Evolutionary conservation across 2,329 filamentous ascomycete genomes (phyloP), one percentile per base, ranked within the genome.

Genomic region (Thelonectria olida): DNA sequence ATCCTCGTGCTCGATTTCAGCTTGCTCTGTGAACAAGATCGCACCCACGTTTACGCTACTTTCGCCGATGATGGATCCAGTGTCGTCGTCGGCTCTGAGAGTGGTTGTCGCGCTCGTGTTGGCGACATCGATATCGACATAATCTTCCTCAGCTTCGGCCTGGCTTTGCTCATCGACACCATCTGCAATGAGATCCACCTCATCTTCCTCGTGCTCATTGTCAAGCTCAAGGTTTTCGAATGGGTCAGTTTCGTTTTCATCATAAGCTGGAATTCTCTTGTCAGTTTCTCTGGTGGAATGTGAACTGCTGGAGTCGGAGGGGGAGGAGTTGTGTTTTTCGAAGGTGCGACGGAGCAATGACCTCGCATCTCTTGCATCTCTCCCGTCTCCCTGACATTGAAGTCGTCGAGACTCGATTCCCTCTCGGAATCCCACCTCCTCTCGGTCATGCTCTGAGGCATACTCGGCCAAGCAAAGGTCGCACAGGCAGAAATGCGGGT

Each of bases 51-150:
- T 67, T 23, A 61, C 63, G 31, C 67, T 62, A 8, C 66, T 58
- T 19, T 75, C 70, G 38, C 68, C 66, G 25, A 66, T 60, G 38
- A 69, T 54, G 38, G 67, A 66, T 22, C 62, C 66, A 22, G 64
- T 70, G 28, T 76, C 74, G 36, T 72, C 75, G 34, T 75, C 73
- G 44, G 73, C 76, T 49, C 71, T 67, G 31, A 77, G 63, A 5
- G 75, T 77, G 25, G 73, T 69, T 15, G 75, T 76, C 19, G 74
- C 74, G 56, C 73, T 75, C 23, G 72, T 70, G 44, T 67, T 60
- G n/a, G 62, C 61, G 23, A 66, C 65, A 31, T 54, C 63, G 10
- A 66, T 65, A 31, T 54, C 63, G 10, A 66, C n/a, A 36, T 67
- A 54, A 23, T 27, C 54, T 44, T 19, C 27, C 19, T 64, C 63